Evolutionary conservation across 2,329 filamentous ascomycete species (phyloP), one percentile per base, ranked within the genome.

Genomic region (Fusarium stilboides): DNA sequence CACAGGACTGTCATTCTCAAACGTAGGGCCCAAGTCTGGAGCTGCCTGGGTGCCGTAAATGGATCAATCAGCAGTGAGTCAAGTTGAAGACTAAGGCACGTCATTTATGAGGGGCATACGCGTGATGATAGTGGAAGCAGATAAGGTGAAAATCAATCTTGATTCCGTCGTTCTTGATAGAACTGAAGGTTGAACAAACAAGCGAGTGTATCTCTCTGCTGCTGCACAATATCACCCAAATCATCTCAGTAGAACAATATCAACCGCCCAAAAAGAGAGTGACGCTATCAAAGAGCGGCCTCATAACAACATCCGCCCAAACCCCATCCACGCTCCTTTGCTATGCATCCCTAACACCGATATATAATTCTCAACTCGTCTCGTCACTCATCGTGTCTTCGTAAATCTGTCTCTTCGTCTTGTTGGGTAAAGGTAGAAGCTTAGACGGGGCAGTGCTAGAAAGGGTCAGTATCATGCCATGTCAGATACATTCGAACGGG

Each of bases 401-500:
- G 59, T 61, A 37, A 61, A 43, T 47, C 12, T 50, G 14, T 8
- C 28, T 42, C 33, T 46, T 34, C n/a, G 15, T 50, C 28, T 53
- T 24, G 39, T 33, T 20, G 13, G 28, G n/a, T 8, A 12, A n/a
- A 34, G 19, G n/a, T 15, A 12, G 34, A 15, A 50, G 54, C 47
- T 71, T 75, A 75, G 63, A 75, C 68, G 58, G 73, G 73, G 72
- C 73, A 75, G 67, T 74, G 66, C 72, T 74, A 37, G 10, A 33
- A 19, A 20, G n/a, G 22, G 55, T 62, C 50, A 71, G 65, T 50
- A 34, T 59, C 28, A 45, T 47, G 6, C 57, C 28, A 45, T 45
- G 6, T 10, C 2, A 15, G 33, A 20, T 8, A 37, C 19, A 13
- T 31, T 13, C 28, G 13, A 31, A 10, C 8, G 28, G 26, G 6